phyloP scores from a whole-genome alignment of 2,329 filamentous ascomycete species.

The Colletotrichum sojae region DNA sequence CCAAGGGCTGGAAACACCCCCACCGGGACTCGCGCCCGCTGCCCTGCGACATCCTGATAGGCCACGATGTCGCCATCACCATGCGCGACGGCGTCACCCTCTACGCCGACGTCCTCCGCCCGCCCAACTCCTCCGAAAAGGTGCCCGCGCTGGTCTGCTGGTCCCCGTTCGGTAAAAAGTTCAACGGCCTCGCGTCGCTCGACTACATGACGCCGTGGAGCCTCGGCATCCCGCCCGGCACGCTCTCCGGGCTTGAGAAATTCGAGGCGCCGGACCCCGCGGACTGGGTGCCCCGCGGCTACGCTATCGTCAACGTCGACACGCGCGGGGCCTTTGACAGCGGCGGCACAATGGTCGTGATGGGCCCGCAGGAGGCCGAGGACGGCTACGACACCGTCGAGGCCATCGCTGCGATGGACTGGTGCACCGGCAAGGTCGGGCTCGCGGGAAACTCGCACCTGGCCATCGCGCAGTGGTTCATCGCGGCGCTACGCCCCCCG shows the following conservation, averaged over 20 bases:
- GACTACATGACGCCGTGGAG: slow-evolving; percentile 54
- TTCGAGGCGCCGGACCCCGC: slow-evolving; percentile 50
- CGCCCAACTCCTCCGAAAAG: slow-evolving; percentile 49
- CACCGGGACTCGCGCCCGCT: slow-evolving; percentile 13
- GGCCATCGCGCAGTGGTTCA: slow-evolving; percentile 46
- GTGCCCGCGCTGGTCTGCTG: slow-evolving; percentile 60
- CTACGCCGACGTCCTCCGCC: slow-evolving; percentile 61
- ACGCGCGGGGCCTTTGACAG: slow-evolving; percentile 46
- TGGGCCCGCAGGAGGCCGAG: slow-evolving; percentile 44
- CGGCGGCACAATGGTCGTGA: slow-evolving; percentile 45
- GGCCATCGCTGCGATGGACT: slow-evolving; percentile 43
- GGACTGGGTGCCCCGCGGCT: slow-evolving; percentile 47
- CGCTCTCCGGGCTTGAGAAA: slow-evolving; percentile 45
- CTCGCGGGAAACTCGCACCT: slow-evolving; percentile 47
- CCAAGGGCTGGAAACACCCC: slow-evolving; percentile 53
- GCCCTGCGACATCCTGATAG: slow-evolving; percentile 51
- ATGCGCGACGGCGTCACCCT: slow-evolving; percentile 58
- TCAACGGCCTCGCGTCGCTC: slow-evolving; percentile 54
- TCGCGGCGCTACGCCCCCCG: slow-evolving; percentile 41
- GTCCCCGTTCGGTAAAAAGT: slow-evolving; percentile 62
- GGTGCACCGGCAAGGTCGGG: slow-evolving; percentile 48
- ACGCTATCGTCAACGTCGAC: slow-evolving; percentile 49
- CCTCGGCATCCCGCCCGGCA: slow-evolving; percentile 50
- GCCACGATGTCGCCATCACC: slow-evolving; percentile 58
- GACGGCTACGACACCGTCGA: slow-evolving; percentile 47